A percentile compares a stretch with the other conserved stretches of the same genome.
Evolutionary conservation across 2,329 filamentous ascomycete genomes (phyloP).

Genomic region (Cadophora sp.): DNA sequence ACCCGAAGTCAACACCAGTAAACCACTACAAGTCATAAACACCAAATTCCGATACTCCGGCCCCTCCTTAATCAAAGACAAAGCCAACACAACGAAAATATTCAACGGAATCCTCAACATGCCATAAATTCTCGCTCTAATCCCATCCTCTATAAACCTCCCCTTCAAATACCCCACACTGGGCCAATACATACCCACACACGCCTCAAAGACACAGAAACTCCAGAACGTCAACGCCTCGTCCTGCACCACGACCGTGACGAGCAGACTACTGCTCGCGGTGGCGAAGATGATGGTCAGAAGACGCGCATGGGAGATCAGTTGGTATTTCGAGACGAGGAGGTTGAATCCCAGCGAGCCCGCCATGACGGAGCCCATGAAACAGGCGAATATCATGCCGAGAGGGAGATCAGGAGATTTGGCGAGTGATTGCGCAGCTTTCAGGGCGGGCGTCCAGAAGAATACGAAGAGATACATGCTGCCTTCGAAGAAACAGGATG

Average conservation of each 20-base stretch:
- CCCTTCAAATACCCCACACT: slow-evolving; percentile 62
- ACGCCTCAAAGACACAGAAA: slow-evolving; percentile 63
- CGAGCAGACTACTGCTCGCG: slow-evolving; percentile 49
- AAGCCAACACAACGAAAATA: slow-evolving; percentile 59
- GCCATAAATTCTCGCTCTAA: slow-evolving; percentile 61
- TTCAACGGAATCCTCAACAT: slow-evolving; percentile 65
- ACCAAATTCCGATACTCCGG: slow-evolving; percentile 43
- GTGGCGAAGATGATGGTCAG: slow-evolving; percentile 51
- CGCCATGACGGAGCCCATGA: slow-evolving; percentile 66
- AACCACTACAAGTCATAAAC: slow-evolving; percentile 44
- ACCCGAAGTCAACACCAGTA: slow-evolving; percentile 39
- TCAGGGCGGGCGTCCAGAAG: slow-evolving; percentile 65
- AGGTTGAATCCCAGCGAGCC: slow-evolving; percentile 61
- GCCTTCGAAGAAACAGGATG: slow-evolving; percentile 65
- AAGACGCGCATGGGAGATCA: slow-evolving; percentile 44
- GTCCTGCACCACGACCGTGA: slow-evolving; percentile 51
- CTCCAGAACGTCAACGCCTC: slow-evolving; percentile 58
- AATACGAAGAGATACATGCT: slow-evolving; percentile 69
- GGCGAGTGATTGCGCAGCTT: slow-evolving; percentile 46
- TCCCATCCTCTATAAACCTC: slow-evolving; percentile 59
- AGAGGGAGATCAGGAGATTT: slow-evolving; percentile 52
- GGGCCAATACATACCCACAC: slow-evolving; percentile 64
- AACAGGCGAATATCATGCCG: slow-evolving; percentile 61
- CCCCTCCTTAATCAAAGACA: slow-evolving; percentile 55
- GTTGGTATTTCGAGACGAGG: slow-evolving; percentile 38